Base-by-base conservation (phyloP, 345 rosid species). In the Rhizophora mangle region DNA sequence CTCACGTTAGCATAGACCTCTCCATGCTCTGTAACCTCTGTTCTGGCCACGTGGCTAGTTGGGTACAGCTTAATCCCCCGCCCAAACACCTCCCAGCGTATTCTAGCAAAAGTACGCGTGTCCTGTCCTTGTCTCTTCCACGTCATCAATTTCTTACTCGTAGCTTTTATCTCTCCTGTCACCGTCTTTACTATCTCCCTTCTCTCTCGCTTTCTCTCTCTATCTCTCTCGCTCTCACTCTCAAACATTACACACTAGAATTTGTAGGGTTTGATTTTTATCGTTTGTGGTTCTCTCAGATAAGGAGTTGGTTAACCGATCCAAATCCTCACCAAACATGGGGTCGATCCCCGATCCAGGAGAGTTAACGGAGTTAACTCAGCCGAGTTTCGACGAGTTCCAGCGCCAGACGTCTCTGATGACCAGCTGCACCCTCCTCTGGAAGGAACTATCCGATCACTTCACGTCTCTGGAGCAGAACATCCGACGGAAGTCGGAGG, bases 401-500 rank as follows among this genome's bases (percentile, higher is more conserved):
- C 92, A 92, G 86, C 82, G 89, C 43, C 99, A 95, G 68, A 75
- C 96, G 34, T 92, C 99, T 21, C 75, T 95, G 70, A 95, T 95
- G 99, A 88, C 92, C n/a, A 88, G 93, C 89, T 95, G 99, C 74
- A 92, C 96, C 37, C 96, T 95, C 32, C 88, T 95, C 36, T 95
- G 99, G 99, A 86, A 90, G 68, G 99, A 95, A 76, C 98, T 95
- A 68, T 95, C 99, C 26, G 99, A 95, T 76, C 99, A 92, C 84
- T 90, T 95, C 82, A 85, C 90, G 43, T 82, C 96, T 10, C 76
- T 95, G 2, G 99, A 95, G 68, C 91, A 87, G 70, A 80, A 90
- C 53, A 80, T 95, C 56, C 79, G 82, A 80, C 87, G 82, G 79
- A 90, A 90, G 62, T 92, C 99, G 2, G 96, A 93, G 63, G 92